Evolutionary conservation across 176 grass and related monocot species (phyloP), one percentile per base, ranked within the genome.

Genomic region (Saccharum spontaneum): DNA sequence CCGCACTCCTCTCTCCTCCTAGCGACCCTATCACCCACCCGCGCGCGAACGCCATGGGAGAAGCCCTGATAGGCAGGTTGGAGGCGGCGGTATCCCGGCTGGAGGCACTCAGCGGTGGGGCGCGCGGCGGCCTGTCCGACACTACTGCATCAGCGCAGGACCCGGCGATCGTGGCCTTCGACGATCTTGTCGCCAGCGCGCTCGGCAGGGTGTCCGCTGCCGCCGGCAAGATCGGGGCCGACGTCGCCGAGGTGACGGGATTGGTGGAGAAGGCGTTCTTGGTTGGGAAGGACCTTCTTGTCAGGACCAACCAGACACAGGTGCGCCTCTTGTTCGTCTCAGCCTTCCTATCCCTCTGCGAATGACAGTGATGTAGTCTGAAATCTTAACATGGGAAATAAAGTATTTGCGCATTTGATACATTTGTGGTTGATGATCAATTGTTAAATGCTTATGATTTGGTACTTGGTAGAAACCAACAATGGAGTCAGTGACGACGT

Each of bases 181-280:
- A 90, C 20, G 78, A 90, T 7, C 70, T 93, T 34, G 62, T 79
- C 49, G 34, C 36, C 61, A 73, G 24, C 8, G 89, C 23, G 69
- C 46, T 93, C 40, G 78, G 85, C 26, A 84, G 88, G 71, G 85
- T 93, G 46, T 88, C 79, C 1, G 18, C 78, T 39, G 73, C 52
- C 2, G 88, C 91, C 4, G 71, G 64, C 6, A 88, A 87, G 66
- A 93, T 93, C 46, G 88, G 88, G 8, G 82, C 78, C 30, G 79
- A 90, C 34, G 91, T 90, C 41, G 84, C 72, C 5, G 82, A 90
- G 45, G 72, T 72, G 65, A 85, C 88, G 17, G 50, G 62, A 71
- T 59, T 83, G 78, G 18, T 93, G 40, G 91, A 90, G 85, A 89
- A 83, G 82, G 85, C 91, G 59, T 93, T 93, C 73, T 67, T 74